These are phyloP conservation scores for Alternaria ventricosa DNA, from an alignment of 2,329 filamentous ascomycete genomes.

Conservation along the genomic window DNA sequence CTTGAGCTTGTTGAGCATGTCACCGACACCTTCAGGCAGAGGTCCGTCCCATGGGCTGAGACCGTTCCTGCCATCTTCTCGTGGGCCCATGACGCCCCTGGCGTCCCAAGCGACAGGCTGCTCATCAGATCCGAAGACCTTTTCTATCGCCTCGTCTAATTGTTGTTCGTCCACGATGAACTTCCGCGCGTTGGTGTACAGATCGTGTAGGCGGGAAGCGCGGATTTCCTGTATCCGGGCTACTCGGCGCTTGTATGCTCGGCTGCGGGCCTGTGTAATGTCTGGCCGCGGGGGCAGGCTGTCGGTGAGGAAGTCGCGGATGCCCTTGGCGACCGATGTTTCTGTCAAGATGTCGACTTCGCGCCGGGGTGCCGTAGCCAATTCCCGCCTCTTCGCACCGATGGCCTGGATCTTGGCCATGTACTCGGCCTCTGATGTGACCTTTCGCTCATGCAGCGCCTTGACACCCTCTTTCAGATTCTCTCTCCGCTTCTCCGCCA, in stretches of 20 bases:
- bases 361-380: slow-evolving; percentile 69
- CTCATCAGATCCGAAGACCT: slow-evolving; percentile 72
- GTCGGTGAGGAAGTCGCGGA: slow-evolving; percentile 45
- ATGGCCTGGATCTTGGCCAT: slow-evolving; percentile 28
- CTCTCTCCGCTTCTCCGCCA: slow-evolving; percentile 74
- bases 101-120: slow-evolving; percentile 50
- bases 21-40: slow-evolving; percentile 41
- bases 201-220: slow-evolving; percentile 76
- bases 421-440: slow-evolving; percentile 29
- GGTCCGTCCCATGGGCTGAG: slow-evolving; percentile 42
- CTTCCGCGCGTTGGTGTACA: slow-evolving; percentile 85
- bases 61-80: slow-evolving; percentile 29
- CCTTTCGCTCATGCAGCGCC: slow-evolving; percentile 64
- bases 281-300: slow-evolving; percentile 30
- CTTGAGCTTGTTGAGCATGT: slow-evolving; percentile 45
- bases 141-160: slow-evolving; percentile 74
- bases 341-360: slow-evolving; percentile 61
- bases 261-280: slow-evolving; percentile 39
- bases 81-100: slow-evolving; percentile 27
- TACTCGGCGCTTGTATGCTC: slow-evolving; percentile 51
- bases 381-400: slow-evolving; percentile 57
- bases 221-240: slow-evolving; percentile 65
- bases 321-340: slow-evolving; percentile 37
- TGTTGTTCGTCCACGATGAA: slow-evolving; percentile 88
- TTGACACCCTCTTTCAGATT: slow-evolving; percentile 75